These are phyloP conservation scores for Sporothrix schenckii DNA, from an alignment of 2,329 filamentous ascomycete genomes.

Conservation along the genomic window DNA sequence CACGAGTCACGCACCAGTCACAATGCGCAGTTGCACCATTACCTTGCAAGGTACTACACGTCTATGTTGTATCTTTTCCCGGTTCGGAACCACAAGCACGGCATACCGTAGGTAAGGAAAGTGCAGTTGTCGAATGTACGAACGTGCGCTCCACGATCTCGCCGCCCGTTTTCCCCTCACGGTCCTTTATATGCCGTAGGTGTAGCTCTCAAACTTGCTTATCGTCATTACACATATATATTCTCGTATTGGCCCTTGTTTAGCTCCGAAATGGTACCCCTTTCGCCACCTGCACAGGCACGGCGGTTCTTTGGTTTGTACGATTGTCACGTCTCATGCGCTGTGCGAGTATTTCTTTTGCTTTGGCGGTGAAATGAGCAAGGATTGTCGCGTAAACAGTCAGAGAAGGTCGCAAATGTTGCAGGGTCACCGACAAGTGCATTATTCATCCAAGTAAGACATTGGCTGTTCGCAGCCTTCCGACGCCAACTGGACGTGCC, in stretches of 20 bases:
- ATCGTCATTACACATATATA: not conserved
- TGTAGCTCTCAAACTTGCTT: not conserved
- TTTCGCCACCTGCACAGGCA: not conserved
- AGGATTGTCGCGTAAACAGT: not conserved
- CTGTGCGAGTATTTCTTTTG: not conserved
- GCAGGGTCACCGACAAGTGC: not conserved
- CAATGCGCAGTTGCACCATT: constrained; percentile 6
- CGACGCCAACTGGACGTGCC: not conserved
- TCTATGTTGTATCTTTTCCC: not conserved
- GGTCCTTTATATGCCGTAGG: not conserved
- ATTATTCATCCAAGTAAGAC: constrained; percentile 17
- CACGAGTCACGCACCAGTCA: constrained; percentile 13
- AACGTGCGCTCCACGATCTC: constrained; percentile 2
- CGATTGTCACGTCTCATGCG: not conserved
- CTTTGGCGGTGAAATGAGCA: not conserved
- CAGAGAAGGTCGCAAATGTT: constrained; percentile 12
- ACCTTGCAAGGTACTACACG: not conserved
- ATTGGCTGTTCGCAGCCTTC: not conserved
- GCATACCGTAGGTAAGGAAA: not conserved
- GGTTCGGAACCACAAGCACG: not conserved
- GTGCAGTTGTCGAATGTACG: constrained; percentile 4
- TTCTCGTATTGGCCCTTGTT: constrained; percentile 1
- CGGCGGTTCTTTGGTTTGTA: not conserved
- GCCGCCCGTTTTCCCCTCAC: not conserved
- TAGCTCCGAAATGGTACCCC: constrained; percentile 5